These are phyloP conservation scores for Dictyostelium firmibasis DNA, from an alignment of 78 protist species.

Conservation along the genomic window DNA sequence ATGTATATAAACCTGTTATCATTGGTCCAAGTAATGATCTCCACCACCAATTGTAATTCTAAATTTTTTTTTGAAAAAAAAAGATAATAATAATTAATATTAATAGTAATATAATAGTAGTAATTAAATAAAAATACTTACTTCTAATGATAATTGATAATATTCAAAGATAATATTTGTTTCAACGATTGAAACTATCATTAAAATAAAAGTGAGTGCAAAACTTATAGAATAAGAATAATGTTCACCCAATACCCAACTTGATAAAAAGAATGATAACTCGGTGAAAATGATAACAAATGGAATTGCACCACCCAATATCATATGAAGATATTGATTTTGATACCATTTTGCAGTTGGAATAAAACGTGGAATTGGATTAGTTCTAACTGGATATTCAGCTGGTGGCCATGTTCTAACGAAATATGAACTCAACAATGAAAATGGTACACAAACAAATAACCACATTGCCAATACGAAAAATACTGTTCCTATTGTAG, in stretches of 20 bases:
- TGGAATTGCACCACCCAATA: constrained; percentile 8
- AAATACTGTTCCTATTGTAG: constrained; percentile 11
- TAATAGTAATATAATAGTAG: neutral
- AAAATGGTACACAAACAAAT: constrained; percentile 36
- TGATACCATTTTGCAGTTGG: constrained; percentile 27
- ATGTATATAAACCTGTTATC: constrained; percentile 35
- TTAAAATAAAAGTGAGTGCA: constrained; percentile 9
- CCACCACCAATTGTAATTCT: constrained; percentile 83
- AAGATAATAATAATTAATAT: neutral
- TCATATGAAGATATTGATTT: constrained; percentile 17
- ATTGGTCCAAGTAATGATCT: constrained; percentile 67
- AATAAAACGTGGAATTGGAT: constrained; percentile 61
- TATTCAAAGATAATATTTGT: constrained; percentile 23
- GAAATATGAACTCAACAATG: constrained; percentile 43
- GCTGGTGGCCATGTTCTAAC: constrained; percentile 78
- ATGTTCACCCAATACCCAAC: neutral
- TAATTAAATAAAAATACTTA: neutral
- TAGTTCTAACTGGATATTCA: constrained; percentile 60
- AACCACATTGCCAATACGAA: constrained; percentile 39
- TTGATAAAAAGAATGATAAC: neutral
- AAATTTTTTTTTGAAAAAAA: neutral
- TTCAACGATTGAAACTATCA: constrained; percentile 24
- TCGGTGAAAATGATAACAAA: constrained; percentile 21
- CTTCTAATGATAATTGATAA: constrained; percentile 66
- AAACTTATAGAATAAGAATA: neutral